phyloP scores from a whole-genome alignment of 2,329 filamentous ascomycete species.

The Amylocarpus encephaloides region DNA sequence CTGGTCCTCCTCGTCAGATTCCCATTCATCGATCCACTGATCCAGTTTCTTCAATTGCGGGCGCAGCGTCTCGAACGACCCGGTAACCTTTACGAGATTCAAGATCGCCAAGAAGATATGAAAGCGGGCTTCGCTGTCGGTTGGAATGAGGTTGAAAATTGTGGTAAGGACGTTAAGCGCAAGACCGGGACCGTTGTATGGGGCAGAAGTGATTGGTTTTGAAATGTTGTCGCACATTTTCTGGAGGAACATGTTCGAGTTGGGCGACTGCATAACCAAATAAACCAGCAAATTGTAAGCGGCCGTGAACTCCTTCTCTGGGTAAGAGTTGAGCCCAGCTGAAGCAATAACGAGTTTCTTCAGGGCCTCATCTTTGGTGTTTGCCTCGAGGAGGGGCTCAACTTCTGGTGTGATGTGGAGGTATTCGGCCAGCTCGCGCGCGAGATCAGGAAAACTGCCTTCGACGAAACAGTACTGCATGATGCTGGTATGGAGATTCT shows the following conservation, averaged over 20 bases:
- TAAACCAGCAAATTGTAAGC: conserved; percentile 97
- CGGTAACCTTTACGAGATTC: conserved; percentile 68
- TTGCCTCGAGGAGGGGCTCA: conserved; percentile 64
- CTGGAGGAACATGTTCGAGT: conserved; percentile 79
- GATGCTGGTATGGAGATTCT: background rate
- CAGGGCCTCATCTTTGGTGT: conserved; percentile 75
- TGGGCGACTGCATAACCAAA: conserved; percentile 79
- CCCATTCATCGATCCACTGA: conserved; percentile 77
- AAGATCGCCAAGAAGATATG: conserved; percentile 88
- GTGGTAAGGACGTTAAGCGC: conserved; percentile 88
- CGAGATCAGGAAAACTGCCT: conserved; percentile 87
- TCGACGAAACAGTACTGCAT: conserved; percentile 65
- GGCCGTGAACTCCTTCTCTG: conserved; percentile 94
- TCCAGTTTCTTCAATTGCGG: conserved; percentile 79
- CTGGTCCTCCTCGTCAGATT: conserved; percentile 72
- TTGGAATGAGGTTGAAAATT: conserved; percentile 87
- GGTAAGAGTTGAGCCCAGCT: conserved; percentile 69
- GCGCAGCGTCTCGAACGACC: conserved; percentile 77
- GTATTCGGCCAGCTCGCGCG: conserved; percentile 91
- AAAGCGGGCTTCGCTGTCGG: conserved; percentile 72
- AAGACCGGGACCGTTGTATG: conserved; percentile 75
- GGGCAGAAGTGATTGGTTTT: conserved; percentile 79
- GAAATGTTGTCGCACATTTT: conserved; percentile 84
- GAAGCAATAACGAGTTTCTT: conserved; percentile 84
- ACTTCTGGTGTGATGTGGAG: conserved; percentile 69